These are phyloP conservation scores for Quercus lobata DNA, from an alignment of 331 rosid species.

Conservation along the genomic window DNA sequence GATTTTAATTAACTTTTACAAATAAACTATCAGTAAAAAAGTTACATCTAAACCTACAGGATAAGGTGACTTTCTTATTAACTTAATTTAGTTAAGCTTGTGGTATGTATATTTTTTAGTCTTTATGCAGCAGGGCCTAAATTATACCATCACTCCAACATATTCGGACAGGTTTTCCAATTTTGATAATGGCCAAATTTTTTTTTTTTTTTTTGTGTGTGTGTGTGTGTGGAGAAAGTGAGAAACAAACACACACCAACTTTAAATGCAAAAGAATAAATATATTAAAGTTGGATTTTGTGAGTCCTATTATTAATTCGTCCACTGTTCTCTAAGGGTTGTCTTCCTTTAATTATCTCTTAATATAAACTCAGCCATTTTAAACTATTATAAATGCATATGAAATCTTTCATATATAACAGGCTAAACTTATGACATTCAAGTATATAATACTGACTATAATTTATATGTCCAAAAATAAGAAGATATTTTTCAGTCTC, in stretches of 20 bases:
- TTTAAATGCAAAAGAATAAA: not conserved
- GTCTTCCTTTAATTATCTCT: not conserved
- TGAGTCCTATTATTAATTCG: not conserved
- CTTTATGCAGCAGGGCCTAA: no score
- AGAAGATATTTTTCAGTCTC: not conserved
- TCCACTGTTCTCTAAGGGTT: not conserved
- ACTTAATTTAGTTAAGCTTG: no score
- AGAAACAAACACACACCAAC: not conserved
- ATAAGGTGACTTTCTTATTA: no score
- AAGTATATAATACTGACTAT: not conserved
- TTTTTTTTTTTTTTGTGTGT: no score
- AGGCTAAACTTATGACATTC: not conserved
- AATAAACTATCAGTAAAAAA: no score
- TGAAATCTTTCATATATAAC: not conserved
- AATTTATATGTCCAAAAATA: not conserved
- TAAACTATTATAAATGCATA: not conserved
- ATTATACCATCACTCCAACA: no score
- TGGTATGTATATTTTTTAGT: no score
- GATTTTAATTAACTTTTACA: no score
- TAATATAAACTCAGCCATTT: not conserved
- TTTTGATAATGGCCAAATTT: not conserved
- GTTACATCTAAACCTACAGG: no score
- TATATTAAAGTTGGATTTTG: not conserved
- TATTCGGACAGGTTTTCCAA: no score
- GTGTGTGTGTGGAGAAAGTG: no score